Evolutionary conservation across 345 rosid species (phyloP), one percentile per base, ranked within the genome.

Genomic region (Crucihimalaya himalaica): DNA sequence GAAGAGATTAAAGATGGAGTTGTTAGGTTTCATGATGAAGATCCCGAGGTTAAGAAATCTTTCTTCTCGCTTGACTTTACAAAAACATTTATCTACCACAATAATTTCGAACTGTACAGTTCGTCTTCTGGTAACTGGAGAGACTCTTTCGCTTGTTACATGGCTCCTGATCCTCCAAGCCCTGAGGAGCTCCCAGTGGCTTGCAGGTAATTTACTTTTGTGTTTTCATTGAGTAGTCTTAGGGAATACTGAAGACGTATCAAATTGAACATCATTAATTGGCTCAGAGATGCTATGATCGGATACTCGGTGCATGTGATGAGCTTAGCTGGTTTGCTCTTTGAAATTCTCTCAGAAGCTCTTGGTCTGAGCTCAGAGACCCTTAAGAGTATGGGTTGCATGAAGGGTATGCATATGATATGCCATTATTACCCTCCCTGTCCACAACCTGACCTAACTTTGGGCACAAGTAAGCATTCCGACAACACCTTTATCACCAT

Each of bases 361-460:
- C 74, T 84, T 42, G 83, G 87, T 7, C 61, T 82, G 5, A 73
- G 48, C 2, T 59, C 83, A 1, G 79, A 67, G 55, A 59, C 5
- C 13, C 76, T 86, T 16, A 78, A 81, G 57, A 75, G 53, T 14
- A 42, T 65, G 68, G 83, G 25, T 21, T 63, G 79, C 54, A 55
- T 74, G 7, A 73, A 85, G 58, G 71, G 63, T 40, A 18, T 77
- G 40, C 59, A 18, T 18, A 16, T 79, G 40, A 16, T 74, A 7
- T 71, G 84, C 6, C 84, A 86, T 43, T 84, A 86, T 29, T 80
- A 79, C 68, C 86, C 83, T 12, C 47, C 78, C 0, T 86, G 87
- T 31, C 89, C 89, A n/a, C 68, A 77, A 74, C 87, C 86, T 32
- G 82, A 86, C 50, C 27, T 72, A 48, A 70, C 81, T 11, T 29